Conservation (phyloP, 306 rosid genomes). For the Casuarina glauca region DNA sequence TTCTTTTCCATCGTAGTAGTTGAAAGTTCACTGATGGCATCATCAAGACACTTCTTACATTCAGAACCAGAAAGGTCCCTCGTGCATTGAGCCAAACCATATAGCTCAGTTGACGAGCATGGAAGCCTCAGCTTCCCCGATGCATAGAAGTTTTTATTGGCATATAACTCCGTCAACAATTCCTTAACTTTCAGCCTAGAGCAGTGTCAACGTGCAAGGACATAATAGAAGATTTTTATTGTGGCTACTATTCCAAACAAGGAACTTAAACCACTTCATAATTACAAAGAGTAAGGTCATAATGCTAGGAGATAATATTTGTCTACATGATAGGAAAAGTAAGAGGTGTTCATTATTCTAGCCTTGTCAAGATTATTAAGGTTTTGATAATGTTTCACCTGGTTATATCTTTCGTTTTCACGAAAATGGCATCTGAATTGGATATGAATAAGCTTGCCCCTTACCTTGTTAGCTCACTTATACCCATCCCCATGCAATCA, state of each 20-base stretch:
- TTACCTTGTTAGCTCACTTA: not conserved
- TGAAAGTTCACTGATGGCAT: too few species aligned
- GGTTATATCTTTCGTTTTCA: not conserved
- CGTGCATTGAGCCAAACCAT: too few species aligned
- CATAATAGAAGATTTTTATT: not conserved
- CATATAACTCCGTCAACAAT: too few species aligned
- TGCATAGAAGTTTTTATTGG: too few species aligned
- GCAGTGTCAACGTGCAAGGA: not conserved
- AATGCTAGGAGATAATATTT: not conserved
- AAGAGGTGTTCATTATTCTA: not conserved
- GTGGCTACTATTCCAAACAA: not conserved
- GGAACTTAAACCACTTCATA: not conserved
- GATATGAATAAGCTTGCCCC: not conserved
- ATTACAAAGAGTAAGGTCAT: not conserved
- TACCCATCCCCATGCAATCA: not conserved
- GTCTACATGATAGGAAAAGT: not conserved
- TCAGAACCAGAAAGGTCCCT: too few species aligned
- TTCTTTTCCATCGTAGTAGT: too few species aligned
- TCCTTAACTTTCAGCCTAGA: not conserved
- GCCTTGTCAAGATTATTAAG: not conserved
- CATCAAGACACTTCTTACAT: too few species aligned
- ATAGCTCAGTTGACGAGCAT: too few species aligned
- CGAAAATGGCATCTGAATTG: not conserved
- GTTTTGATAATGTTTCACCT: not conserved
- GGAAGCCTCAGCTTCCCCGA: too few species aligned